Evolutionary conservation across 768 basidiomycete genomes (phyloP).

Genomic region (Cantharellus cinnabarinus): DNA sequence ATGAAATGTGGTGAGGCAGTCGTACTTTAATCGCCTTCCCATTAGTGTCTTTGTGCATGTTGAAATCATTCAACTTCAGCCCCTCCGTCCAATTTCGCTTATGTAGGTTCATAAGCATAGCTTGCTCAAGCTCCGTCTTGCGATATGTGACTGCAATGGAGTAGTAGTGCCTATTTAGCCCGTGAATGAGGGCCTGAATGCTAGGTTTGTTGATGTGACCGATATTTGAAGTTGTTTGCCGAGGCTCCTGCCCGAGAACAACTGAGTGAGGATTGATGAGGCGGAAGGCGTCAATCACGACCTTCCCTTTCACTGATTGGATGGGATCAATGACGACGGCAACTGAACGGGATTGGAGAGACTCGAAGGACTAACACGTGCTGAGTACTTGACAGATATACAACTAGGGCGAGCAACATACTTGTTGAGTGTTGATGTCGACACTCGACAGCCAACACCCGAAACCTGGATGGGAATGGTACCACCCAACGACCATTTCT

Average conservation of each 20-base stretch:
- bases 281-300: conserved; percentile 97
- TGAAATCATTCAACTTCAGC: conserved; percentile 76
- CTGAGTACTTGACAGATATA: neutral
- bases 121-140: conserved; percentile 94
- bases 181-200: conserved; percentile 95
- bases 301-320: conserved; percentile 96
- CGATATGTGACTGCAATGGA: conserved; percentile 94
- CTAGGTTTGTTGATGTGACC: conserved; percentile 99
- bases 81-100: conserved; percentile 99
- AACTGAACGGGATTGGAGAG: conserved; percentile 78
- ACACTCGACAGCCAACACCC: conserved; percentile 99
- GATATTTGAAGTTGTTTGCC: conserved; percentile 95
- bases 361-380: conserved; percentile 70
- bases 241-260: conserved; percentile 79
- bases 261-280: conserved; percentile 84
- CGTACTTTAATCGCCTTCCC: conserved; percentile 88
- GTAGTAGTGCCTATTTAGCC: conserved; percentile 95
- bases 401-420: conserved; percentile 15
- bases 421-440: conserved; percentile 98
- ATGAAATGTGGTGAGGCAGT: conserved; percentile 5
- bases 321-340: conserved; percentile 97
- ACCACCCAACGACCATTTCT: conserved; percentile 99
- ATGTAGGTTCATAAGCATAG: conserved; percentile 98
- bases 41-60: conserved; percentile 67
- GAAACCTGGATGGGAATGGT: conserved; percentile 98